Percentiles rank a stretch among this genome's conserved stretches.
Conservation (phyloP, 2,329 filamentous ascomycete genomes). For the Diaporthe ampelina region DNA sequence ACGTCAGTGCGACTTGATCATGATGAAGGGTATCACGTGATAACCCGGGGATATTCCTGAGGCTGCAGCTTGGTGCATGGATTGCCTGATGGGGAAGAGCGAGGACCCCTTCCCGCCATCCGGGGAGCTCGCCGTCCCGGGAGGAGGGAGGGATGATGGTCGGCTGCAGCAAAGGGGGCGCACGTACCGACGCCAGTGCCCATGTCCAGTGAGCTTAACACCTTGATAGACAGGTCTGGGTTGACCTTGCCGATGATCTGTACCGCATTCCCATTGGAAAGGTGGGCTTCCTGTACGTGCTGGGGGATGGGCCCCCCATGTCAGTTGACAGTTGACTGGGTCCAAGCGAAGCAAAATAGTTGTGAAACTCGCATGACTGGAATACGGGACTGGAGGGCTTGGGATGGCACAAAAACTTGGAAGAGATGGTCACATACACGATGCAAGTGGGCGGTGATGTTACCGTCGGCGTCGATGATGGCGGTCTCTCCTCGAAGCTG, state of each 20-base stretch:
- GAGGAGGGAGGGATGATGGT: neutral
- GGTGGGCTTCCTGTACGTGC: slow-evolving; percentile 73
- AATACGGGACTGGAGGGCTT: neutral
- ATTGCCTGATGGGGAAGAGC: slow-evolving; percentile 1
- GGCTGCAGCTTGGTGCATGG: slow-evolving; percentile 9
- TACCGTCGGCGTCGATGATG: slow-evolving; percentile 83
- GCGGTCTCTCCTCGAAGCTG: slow-evolving; percentile 86
- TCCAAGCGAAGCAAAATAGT: neutral
- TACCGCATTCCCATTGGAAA: slow-evolving; percentile 77
- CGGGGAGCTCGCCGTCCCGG: too few relatives aligned
- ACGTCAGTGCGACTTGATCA: slow-evolving; percentile 27
- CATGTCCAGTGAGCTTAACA: slow-evolving; percentile 77
- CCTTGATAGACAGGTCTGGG: slow-evolving; percentile 78
- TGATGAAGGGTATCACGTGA: slow-evolving; percentile 4
- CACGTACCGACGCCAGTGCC: slow-evolving; percentile 77
- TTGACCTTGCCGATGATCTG: slow-evolving; percentile 88
- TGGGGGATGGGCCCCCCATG: too few relatives aligned
- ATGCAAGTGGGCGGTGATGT: slow-evolving; percentile 81
- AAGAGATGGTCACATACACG: slow-evolving; percentile 51
- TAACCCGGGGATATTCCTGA: neutral
- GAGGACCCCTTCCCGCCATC: too few relatives aligned
- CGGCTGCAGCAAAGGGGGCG: neutral
- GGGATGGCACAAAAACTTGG: neutral
- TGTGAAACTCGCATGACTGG: neutral
- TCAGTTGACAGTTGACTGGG: neutral